Percentiles rank a stretch among this genome's conserved stretches.
phyloP scores from a whole-genome alignment of 1,284 basidiomycete genomes.

The Uromyces viciae-fabae region DNA sequence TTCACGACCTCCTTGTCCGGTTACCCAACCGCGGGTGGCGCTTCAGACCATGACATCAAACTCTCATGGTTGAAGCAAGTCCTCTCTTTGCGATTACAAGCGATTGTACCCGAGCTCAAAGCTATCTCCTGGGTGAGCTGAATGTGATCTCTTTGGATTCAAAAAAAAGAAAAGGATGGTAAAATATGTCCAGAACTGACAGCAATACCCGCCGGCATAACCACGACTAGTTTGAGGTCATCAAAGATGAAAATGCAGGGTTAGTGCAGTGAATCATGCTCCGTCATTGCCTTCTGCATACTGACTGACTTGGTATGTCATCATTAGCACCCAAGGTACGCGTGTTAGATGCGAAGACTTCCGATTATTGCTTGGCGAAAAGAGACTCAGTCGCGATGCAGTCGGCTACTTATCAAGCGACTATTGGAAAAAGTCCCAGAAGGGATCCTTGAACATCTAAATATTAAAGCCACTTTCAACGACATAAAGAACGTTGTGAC shows the following conservation, averaged over 20 bases:
- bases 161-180: not conserved
- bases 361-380: conserved; percentile 24
- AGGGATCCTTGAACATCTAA: too few species aligned
- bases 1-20: conserved; percentile 32
- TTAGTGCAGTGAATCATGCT: conserved; percentile 3
- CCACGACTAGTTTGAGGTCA: conserved; percentile 15
- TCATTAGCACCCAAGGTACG: not conserved
- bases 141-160: not conserved
- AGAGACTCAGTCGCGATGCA: conserved; percentile 18
- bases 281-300: not conserved
- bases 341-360: conserved; percentile 30
- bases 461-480: too few species aligned
- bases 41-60: conserved; percentile 34
- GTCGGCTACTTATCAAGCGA: not conserved
- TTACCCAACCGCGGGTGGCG: conserved; percentile 12
- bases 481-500: too few species aligned
- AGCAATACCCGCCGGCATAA: too few species aligned
- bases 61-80: conserved; percentile 19
- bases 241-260: conserved; percentile 34
- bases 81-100: not conserved
- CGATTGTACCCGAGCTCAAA: conserved; percentile 10
- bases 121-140: conserved; percentile 33
- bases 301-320: not conserved
- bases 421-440: not conserved
- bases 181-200: not conserved